phyloP scores from a whole-genome alignment of 805 yeast genomes.

The Kluyveromyces aestuarii region DNA sequence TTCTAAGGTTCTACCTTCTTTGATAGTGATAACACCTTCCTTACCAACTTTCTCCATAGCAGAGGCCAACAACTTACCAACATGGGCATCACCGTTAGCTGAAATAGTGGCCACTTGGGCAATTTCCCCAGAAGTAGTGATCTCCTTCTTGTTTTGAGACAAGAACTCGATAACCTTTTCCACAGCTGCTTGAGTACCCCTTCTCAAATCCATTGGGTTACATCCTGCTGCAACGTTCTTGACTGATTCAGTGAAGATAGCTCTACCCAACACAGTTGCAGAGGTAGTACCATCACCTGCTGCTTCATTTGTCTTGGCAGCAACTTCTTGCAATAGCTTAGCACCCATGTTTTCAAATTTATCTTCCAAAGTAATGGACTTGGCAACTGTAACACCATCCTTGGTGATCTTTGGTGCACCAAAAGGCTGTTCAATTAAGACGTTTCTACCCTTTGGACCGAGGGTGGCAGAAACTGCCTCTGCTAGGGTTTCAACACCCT shows the following conservation, averaged over 20 bases:
- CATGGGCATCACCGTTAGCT: conserved; percentile 91
- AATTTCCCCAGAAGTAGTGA: conserved; percentile 88
- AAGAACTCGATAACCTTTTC: conserved; percentile 83
- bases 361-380: conserved; percentile 71
- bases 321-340: conserved; percentile 89
- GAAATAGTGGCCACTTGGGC: conserved; percentile 98
- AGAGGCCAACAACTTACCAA: conserved; percentile 81
- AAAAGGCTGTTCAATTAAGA: conserved; percentile 89
- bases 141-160: conserved; percentile 79
- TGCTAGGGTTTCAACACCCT: conserved; percentile 91
- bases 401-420: conserved; percentile 98
- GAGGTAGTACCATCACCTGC: conserved; percentile 99
- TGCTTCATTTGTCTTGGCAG: conserved; percentile 91
- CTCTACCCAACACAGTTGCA: conserved; percentile 92
- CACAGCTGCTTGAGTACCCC: conserved; percentile 95
- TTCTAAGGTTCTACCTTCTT: conserved; percentile 93
- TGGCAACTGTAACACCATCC: conserved; percentile 98
- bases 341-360: conserved; percentile 96
- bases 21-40: conserved; percentile 97
- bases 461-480: conserved; percentile 94
- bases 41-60: conserved; percentile 99
- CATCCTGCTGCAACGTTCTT: conserved; percentile 98
- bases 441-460: conserved; percentile 98
- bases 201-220: conserved; percentile 96
- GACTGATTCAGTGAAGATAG: conserved; percentile 89